Evolutionary conservation across 345 rosid species (phyloP).

Genomic region (Syzygium aqueum): DNA sequence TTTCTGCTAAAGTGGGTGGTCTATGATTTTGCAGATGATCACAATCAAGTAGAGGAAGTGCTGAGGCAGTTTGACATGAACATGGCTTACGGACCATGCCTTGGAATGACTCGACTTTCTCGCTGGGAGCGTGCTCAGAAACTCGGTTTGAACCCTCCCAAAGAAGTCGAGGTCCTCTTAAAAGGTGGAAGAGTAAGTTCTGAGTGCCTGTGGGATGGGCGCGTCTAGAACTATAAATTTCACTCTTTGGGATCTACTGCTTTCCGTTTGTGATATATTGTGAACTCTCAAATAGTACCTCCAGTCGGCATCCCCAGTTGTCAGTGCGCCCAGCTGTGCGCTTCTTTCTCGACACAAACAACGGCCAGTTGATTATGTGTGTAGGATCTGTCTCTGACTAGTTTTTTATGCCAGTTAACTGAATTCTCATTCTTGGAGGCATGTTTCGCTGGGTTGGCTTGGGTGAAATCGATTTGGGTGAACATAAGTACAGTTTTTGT

Average conservation of each 20-base stretch:
- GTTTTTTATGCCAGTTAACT: neutral
- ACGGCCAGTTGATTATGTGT: neutral
- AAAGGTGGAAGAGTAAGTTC: constrained; percentile 27
- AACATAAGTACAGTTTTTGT: neutral
- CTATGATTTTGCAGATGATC: constrained; percentile 25
- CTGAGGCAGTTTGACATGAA: constrained; percentile 77
- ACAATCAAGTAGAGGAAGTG: constrained; percentile 31
- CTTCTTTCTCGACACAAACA: neutral
- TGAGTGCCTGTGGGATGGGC: constrained; percentile 66
- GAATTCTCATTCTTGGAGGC: neutral
- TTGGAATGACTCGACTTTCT: constrained; percentile 57
- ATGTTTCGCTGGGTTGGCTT: neutral
- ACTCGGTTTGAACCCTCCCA: constrained; percentile 60
- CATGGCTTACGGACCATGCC: constrained; percentile 77
- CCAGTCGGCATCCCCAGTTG: neutral
- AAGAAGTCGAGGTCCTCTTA: constrained; percentile 38
- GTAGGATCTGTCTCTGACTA: neutral
- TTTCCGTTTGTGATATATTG: neutral
- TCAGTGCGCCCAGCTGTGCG: neutral
- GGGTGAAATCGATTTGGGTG: neutral
- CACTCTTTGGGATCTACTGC: neutral
- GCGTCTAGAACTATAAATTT: constrained; percentile 15
- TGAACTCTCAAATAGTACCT: neutral
- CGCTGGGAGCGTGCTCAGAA: constrained; percentile 77
- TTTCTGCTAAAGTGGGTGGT: neutral